Percentiles rank a stretch among this genome's conserved stretches.
These are phyloP conservation scores for Diaporthe sp. DNA, from an alignment of 2,329 filamentous ascomycete genomes.

Conservation along the genomic window DNA sequence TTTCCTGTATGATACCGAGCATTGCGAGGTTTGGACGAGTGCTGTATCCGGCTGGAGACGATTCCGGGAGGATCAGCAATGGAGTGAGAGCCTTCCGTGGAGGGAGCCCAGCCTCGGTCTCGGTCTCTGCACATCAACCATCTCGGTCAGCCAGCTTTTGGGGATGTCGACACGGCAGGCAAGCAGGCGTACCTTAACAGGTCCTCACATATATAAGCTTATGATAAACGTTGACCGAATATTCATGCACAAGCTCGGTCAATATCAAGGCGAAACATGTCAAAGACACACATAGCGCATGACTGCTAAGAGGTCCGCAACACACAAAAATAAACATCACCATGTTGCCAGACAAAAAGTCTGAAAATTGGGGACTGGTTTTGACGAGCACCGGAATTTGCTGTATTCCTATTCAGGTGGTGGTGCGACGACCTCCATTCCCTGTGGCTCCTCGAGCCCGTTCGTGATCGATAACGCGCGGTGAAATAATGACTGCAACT, in stretches of 20 bases:
- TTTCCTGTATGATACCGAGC: too few species aligned
- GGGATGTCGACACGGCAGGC: background rate
- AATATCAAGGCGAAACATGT: slow-evolving; percentile 13
- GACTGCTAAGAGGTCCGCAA: background rate
- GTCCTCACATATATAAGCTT: slow-evolving; percentile 1
- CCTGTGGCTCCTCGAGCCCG: background rate
- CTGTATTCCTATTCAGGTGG: slow-evolving; percentile 16
- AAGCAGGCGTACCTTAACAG: background rate
- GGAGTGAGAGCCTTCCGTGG: background rate
- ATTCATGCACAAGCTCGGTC: slow-evolving; percentile 11
- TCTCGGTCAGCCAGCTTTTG: background rate
- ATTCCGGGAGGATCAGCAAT: background rate
- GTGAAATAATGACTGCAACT: slow-evolving; percentile 22
- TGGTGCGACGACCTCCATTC: background rate
- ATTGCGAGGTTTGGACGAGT: background rate
- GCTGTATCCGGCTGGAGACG: background rate
- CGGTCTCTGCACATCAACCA: background rate
- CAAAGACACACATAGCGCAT: background rate
- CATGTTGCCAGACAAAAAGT: background rate
- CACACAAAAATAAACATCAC: background rate
- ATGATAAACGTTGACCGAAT: slow-evolving; percentile 7
- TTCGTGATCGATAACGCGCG: background rate
- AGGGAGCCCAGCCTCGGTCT: slow-evolving; percentile 6
- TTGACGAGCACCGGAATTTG: background rate
- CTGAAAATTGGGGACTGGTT: background rate